Evolutionary conservation across 148 eudicot genomes (phyloP), one percentile per base, ranked within the genome.

Genomic region (Chenopodium quinoa): DNA sequence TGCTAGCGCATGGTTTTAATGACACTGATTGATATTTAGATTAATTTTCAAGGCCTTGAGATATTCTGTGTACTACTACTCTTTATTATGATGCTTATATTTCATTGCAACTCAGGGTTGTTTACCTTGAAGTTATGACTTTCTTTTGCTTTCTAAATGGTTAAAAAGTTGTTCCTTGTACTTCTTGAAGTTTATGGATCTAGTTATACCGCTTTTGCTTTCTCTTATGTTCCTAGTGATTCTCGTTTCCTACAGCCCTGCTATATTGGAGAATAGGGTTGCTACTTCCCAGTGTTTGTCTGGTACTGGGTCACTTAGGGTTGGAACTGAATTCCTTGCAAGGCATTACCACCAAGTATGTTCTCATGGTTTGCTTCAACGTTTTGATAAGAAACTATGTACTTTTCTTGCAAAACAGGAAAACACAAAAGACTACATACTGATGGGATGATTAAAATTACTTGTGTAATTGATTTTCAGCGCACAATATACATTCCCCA

Each of bases 271-370:
- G 85, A 90, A 92, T 86, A 88, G 97, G 84, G 90, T 95, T 40
- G 91, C 99, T 67, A 93, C 97, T 63, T 91, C 93, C 76, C 99
- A 93, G 90, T 88, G 97, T 79, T 92, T 93, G 90, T 95, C 99
- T 80, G 99, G 97, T 46, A 93, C 99, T 54, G 99, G 99, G 58
- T 95, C 99, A 20, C 88, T 95, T 77, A 88, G 99, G 85, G 99
- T 95, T 87, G 99, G 99, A 80, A 81, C 87, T 65, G 99, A 95
- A 70, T 95, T 95, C 85, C 86, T 95, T 84, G 97, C 99, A 27
- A 90, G 86, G 78, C 97, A 95, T 82, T 92, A 95, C 88, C 97
- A 91, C 78, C 89, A 93, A 86, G 99, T 96, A 82, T 82, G 20
- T n/a, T 80, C 66, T 82, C 66, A 62, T 64, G 80, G 10, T 78